These are phyloP conservation scores for Bipolaris victoriae DNA, from an alignment of 2,329 filamentous ascomycete genomes.

Conservation along the genomic window DNA sequence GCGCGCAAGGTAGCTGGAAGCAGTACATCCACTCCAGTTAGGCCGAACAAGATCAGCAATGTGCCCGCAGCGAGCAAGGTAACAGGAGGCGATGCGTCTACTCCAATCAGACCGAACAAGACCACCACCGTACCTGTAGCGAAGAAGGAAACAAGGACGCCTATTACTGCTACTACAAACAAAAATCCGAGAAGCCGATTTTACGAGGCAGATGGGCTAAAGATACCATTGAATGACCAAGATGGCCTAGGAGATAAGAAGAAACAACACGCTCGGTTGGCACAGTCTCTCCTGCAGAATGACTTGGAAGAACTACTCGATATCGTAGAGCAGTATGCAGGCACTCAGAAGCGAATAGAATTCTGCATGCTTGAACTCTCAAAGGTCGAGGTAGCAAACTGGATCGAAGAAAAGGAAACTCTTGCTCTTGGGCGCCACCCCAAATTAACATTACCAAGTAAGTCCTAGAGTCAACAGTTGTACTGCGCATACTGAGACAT, in stretches of 20 bases:
- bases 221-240: constrained; percentile 15
- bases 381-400: constrained; percentile 22
- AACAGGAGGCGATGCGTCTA: background rate
- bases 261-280: constrained; percentile 17
- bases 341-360: constrained; percentile 12
- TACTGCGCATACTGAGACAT: background rate
- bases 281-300: constrained; percentile 9
- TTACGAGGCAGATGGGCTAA: constrained; percentile 21
- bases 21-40: background rate
- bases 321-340: constrained; percentile 23
- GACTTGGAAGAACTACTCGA: constrained; percentile 11
- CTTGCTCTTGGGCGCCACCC: constrained; percentile 24
- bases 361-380: background rate
- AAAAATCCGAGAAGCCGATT: background rate
- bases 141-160: background rate
- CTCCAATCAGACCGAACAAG: background rate
- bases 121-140: background rate
- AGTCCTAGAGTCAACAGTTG: background rate
- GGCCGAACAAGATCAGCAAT: background rate
- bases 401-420: constrained; percentile 31
- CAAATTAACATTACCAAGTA: constrained; percentile 9
- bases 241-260: constrained; percentile 11
- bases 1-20: background rate
- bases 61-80: background rate
- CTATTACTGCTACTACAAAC: background rate